Evolutionary conservation across 2,329 filamentous ascomycete genomes (phyloP).

Genomic region (Ampelomyces quisqualis): DNA sequence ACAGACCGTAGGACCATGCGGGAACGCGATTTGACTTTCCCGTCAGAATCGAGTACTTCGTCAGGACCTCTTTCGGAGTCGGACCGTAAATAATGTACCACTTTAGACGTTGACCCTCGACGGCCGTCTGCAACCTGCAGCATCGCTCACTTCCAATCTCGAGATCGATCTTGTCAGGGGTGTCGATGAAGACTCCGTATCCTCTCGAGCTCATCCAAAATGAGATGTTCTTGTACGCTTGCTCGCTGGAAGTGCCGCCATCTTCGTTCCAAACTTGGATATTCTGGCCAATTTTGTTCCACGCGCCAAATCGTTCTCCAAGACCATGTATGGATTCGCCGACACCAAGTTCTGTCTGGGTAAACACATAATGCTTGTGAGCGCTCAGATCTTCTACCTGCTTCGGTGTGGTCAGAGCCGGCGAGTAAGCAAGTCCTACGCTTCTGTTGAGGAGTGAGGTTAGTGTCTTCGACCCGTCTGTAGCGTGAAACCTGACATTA

Average conservation of each 20-base stretch:
- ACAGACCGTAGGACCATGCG: conserved; percentile 73
- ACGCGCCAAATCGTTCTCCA: conserved; percentile 74
- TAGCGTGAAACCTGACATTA: conserved; percentile 57
- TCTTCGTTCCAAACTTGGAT: conserved; percentile 65
- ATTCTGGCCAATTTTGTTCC: conserved; percentile 73
- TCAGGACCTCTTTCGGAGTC: conserved; percentile 69
- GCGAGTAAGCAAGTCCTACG: conserved; percentile 59
- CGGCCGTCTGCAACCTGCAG: conserved; percentile 67
- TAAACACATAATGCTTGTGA: conserved; percentile 49
- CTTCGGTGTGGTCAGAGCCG: conserved; percentile 55
- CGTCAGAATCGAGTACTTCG: conserved; percentile 66
- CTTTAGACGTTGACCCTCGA: conserved; percentile 69
- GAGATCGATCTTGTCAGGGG: conserved; percentile 67
- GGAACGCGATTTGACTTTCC: conserved; percentile 66
- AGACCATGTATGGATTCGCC: conserved; percentile 71
- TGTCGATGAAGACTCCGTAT: conserved; percentile 75
- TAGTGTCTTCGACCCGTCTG: conserved; percentile 52
- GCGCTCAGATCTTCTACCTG: conserved; percentile 55
- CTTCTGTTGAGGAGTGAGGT: conserved; percentile 59
- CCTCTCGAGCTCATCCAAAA: conserved; percentile 72
- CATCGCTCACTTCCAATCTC: conserved; percentile 75
- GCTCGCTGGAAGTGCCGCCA: conserved; percentile 66
- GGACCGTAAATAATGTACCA: conserved; percentile 73
- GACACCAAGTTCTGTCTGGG: conserved; percentile 50
- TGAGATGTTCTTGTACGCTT: conserved; percentile 71